Evolutionary conservation across 345 rosid genomes (phyloP), one percentile per base, ranked within the genome.

Genomic region (thale cress (Arabidopsis thaliana)): DNA sequence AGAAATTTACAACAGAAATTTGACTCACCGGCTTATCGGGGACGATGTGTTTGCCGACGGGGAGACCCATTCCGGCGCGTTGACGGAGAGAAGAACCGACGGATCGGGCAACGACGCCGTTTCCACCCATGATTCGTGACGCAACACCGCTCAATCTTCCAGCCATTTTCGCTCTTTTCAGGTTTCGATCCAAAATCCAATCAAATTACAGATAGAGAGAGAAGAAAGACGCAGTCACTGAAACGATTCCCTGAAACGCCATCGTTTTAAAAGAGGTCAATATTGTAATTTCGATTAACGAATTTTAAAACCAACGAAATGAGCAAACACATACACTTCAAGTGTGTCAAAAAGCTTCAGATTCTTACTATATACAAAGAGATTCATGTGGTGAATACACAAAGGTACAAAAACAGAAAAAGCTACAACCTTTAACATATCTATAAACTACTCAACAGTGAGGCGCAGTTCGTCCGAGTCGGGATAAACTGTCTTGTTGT

Each of bases 61-160:
- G 98, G 23, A 90, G 91, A 72, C 99, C 99, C 94, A 92, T 89
- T 49, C 99, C 99, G 73, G 98, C 82, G 28, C 97, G 96, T 64
- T 83, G 88, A 41, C 93, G 97, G 25, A 91, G 90, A 25, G 96
- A 89, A 59, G 97, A 87, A 13, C 84, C 87, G 60, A 80, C 83
- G 58, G 98, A 90, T 62, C 98, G 85, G 12, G 85, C 67, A 22
- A 89, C 87, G 44, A 90, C 76, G 80, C 96, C 89, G 85, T 88
- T 90, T n/a, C 96, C 94, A 24, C 90, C 94, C 93, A 92, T 85
- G 85, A 93, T 87, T 79, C 83, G 81, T 44, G 97, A 85, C 1
- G 96, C 94, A 1, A 83, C 90, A 67, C 73, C 85, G 83, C 89
- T 86, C 82, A 95, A 75, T 85, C 88, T 80, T 49, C 90, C 96